These are phyloP conservation scores for Gossypium turneri DNA, from an alignment of 345 rosid genomes.

Conservation along the genomic window DNA sequence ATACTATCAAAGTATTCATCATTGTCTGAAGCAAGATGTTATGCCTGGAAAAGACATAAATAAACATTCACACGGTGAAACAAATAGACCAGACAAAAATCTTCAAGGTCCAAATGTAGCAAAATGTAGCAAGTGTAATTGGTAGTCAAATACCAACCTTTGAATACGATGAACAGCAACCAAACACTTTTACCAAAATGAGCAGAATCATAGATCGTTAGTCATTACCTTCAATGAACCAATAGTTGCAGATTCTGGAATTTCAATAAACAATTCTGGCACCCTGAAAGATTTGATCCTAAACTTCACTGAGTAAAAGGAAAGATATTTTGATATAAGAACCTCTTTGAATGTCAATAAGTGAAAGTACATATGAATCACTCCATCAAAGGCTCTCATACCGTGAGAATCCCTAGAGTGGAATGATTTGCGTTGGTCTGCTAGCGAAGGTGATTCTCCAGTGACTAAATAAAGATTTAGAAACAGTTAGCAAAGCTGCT, in stretches of 20 bases:
- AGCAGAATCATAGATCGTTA: conserved; percentile 7
- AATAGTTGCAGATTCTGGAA: conserved; percentile 83
- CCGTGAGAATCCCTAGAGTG: conserved; percentile 70
- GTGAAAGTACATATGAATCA: conserved; percentile 29
- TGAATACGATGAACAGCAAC: conserved; percentile 5
- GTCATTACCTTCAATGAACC: conserved; percentile 82
- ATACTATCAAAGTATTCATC: background rate
- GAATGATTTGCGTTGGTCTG: conserved; percentile 38
- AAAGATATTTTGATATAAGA: conserved; percentile 29
- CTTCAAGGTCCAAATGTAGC: background rate
- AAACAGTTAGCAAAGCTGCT: conserved; percentile 9
- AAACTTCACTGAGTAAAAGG: conserved; percentile 67
- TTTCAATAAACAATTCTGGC: conserved; percentile 85
- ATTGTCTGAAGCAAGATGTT: background rate
- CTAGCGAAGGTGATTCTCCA: conserved; percentile 39
- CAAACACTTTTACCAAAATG: conserved; percentile 16
- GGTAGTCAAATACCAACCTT: conserved; percentile 1
- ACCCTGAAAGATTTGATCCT: conserved; percentile 90
- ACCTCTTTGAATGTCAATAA: conserved; percentile 26
- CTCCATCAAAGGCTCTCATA: conserved; percentile 45
- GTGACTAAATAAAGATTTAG: conserved; percentile 32
- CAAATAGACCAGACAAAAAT: conserved; percentile 5
- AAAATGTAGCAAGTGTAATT: too few relatives aligned
- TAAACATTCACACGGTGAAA: background rate
- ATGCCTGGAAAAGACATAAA: background rate